A percentile compares a stretch with the other conserved stretches of the same genome.
Evolutionary conservation across 1,139 yeast genomes (phyloP).

Genomic region (Nadsonia commutata): DNA sequence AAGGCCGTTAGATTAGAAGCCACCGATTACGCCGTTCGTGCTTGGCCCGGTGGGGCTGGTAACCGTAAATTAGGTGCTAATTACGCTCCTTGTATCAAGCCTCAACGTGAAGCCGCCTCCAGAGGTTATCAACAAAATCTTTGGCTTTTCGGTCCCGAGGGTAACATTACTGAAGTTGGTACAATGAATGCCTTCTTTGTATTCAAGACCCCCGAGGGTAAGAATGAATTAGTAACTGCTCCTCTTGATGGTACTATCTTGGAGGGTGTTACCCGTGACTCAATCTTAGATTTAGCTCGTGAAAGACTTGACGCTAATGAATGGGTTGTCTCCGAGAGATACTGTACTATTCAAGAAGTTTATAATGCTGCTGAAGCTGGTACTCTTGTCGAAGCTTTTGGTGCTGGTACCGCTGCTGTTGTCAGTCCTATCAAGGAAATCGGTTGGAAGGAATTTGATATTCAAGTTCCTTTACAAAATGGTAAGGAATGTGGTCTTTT

Average conservation of each 20-base stretch:
- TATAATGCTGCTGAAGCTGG: constrained; percentile 64
- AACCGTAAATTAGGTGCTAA: constrained; percentile 93
- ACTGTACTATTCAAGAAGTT: constrained; percentile 68
- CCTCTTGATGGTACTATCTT: constrained; percentile 94
- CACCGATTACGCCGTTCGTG: constrained; percentile 87
- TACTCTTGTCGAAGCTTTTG: constrained; percentile 84
- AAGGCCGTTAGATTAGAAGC: constrained; percentile 90
- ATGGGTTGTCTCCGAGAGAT: constrained; percentile 75
- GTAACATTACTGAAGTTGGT: constrained; percentile 87
- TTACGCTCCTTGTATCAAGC: constrained; percentile 88
- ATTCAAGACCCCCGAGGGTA: constrained; percentile 54
- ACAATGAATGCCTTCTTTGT: constrained; percentile 92
- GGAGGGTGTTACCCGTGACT: constrained; percentile 94
- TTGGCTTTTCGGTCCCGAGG: constrained; percentile 91
- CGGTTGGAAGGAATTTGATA: constrained; percentile 60
- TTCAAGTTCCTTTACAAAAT: constrained; percentile 58
- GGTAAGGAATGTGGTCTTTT: constrained; percentile 72
- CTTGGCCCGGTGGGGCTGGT: constrained; percentile 99
- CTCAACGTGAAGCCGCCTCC: constrained; percentile 74
- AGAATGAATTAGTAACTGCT: constrained; percentile 86
- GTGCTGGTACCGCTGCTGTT: constrained; percentile 97
- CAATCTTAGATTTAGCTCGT: constrained; percentile 62
- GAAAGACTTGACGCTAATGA: constrained; percentile 54
- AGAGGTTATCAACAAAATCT: constrained; percentile 90
- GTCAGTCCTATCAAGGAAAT: constrained; percentile 86